Percentiles rank a stretch among this genome's conserved stretches.
phyloP scores from a whole-genome alignment of 1,139 yeast genomes.

The Suhomyces chickasaworum region DNA sequence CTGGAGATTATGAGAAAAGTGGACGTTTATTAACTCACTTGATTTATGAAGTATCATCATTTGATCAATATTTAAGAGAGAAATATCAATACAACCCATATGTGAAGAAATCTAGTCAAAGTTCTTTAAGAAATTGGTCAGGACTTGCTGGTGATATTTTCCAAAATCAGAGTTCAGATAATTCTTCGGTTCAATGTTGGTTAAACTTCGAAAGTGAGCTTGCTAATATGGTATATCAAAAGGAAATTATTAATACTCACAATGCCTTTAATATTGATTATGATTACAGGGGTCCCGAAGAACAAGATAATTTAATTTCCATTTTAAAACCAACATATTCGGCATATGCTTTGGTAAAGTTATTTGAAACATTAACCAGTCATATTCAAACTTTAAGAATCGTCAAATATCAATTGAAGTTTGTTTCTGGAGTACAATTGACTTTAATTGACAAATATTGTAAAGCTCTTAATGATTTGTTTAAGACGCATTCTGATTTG shows the following conservation, averaged over 20 bases:
- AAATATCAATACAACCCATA: constrained; percentile 60
- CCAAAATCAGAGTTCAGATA: constrained; percentile 37
- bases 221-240: constrained; percentile 56
- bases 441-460: constrained; percentile 62
- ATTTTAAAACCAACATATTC: constrained; percentile 64
- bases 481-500: constrained; percentile 49
- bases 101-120: constrained; percentile 27
- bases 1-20: constrained; percentile 36
- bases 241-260: constrained; percentile 53
- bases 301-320: constrained; percentile 24
- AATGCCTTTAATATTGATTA: constrained; percentile 64
- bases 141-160: constrained; percentile 64
- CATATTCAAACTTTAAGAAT: constrained; percentile 61
- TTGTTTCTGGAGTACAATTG: constrained; percentile 70
- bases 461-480: constrained; percentile 48
- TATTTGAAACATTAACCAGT: constrained; percentile 67
- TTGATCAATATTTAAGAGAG: constrained; percentile 57
- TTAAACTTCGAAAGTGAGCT: constrained; percentile 60
- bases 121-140: constrained; percentile 48
- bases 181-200: constrained; percentile 53
- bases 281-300: constrained; percentile 52
- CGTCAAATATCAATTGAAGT: constrained; percentile 65
- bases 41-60: constrained; percentile 58
- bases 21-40: constrained; percentile 62
- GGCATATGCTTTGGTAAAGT: constrained; percentile 59